Percentiles rank a stretch among this genome's conserved stretches.
phyloP scores from a whole-genome alignment of 2,329 filamentous ascomycete genomes.

The Clarireedia homoeocarpa region DNA sequence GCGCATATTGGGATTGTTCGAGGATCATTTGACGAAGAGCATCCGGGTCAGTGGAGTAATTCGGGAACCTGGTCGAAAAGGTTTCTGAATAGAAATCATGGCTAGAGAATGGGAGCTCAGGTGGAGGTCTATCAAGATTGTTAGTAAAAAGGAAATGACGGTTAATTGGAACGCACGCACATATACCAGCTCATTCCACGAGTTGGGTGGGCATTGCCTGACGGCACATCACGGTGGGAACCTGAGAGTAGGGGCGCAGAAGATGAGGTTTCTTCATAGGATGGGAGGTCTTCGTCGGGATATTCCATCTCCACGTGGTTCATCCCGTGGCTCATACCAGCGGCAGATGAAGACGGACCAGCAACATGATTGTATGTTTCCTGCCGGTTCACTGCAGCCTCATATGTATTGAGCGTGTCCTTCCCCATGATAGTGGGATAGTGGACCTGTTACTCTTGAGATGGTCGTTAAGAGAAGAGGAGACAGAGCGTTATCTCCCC shows the following conservation, averaged over 20 bases:
- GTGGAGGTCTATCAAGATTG: slow-evolving; percentile 11
- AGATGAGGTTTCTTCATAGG: slow-evolving; percentile 14
- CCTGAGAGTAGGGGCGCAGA: slow-evolving; percentile 2
- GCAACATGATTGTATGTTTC: neutral
- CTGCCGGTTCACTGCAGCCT: neutral
- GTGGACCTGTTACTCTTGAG: neutral
- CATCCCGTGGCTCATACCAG: slow-evolving; percentile 12
- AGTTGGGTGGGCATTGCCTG: neutral
- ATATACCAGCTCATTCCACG: slow-evolving; percentile 1
- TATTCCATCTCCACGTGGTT: slow-evolving; percentile 16
- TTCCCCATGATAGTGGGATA: neutral
- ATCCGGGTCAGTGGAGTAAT: slow-evolving; percentile 20
- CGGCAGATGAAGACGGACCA: slow-evolving; percentile 20
- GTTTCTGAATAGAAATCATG: slow-evolving; percentile 19
- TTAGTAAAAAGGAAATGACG: neutral
- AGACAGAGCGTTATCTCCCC: no score
- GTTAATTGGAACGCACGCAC: neutral
- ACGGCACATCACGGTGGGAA: neutral
- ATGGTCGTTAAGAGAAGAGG: no score
- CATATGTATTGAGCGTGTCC: slow-evolving; percentile 1
- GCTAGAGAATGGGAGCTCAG: slow-evolving; percentile 21
- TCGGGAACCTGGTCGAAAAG: slow-evolving; percentile 23
- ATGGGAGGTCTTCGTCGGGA: slow-evolving; percentile 16
- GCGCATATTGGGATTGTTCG: slow-evolving; percentile 23
- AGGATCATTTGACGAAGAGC: slow-evolving; percentile 22